Conservation (phyloP, 2,329 filamentous ascomycete species). For the Ophiostoma piceae region DNA sequence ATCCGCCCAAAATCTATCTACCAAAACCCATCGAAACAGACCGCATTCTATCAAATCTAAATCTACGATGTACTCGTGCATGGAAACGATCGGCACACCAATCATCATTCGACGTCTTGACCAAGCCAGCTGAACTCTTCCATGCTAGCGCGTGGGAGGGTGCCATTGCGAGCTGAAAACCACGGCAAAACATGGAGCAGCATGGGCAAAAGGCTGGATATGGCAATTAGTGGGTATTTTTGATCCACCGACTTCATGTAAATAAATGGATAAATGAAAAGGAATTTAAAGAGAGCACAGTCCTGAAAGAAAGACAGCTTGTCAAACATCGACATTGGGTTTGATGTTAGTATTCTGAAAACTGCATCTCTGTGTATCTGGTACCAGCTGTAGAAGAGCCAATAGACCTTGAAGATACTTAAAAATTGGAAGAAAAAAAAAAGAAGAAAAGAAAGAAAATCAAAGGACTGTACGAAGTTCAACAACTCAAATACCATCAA, state of each 20-base stretch:
- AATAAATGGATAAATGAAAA: neutral
- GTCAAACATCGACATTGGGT: neutral
- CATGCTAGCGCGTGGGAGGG: slow-evolving; percentile 9
- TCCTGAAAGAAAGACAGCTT: neutral
- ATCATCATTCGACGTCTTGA: neutral
- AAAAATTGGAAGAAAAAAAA: neutral
- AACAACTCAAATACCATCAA: neutral
- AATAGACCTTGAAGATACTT: no score
- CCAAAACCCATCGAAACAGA: neutral
- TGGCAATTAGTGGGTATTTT: neutral
- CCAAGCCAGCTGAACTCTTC: slow-evolving; percentile 16
- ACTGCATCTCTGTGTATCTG: neutral
- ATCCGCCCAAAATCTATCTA: no score
- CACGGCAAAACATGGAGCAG: neutral
- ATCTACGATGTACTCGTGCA: neutral
- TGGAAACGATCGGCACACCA: neutral
- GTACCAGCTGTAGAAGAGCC: neutral
- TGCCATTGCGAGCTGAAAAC: slow-evolving; percentile 16
- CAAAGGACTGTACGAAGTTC: neutral
- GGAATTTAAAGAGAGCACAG: neutral
- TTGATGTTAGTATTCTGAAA: neutral
- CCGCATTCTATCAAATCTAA: neutral
- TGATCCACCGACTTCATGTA: neutral
- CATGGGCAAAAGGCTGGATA: neutral
- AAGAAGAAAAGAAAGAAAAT: neutral